A percentile compares a stretch with the other conserved stretches of the same genome.
These are phyloP conservation scores for Thielaviopsis cerberus DNA, from an alignment of 2,329 filamentous ascomycete genomes.

Conservation along the genomic window DNA sequence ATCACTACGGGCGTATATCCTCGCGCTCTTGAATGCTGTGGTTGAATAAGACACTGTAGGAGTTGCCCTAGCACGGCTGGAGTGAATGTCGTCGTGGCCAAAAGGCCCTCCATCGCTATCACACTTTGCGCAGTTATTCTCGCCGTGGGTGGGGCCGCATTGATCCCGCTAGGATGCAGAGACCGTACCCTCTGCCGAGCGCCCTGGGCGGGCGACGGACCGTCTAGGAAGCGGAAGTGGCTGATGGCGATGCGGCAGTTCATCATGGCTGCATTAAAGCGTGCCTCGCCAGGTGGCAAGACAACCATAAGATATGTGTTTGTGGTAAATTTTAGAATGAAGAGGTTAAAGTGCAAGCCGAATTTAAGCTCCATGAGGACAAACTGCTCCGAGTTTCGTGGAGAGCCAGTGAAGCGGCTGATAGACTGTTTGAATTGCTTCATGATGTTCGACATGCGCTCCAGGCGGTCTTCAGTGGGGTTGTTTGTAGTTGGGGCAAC, in stretches of 20 bases:
- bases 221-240: slow-evolving; percentile 55
- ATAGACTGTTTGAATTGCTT: slow-evolving; percentile 90
- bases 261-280: slow-evolving; percentile 76
- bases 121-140: background rate
- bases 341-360: slow-evolving; percentile 65
- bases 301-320: slow-evolving; percentile 94
- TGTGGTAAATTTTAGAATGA: slow-evolving; percentile 86
- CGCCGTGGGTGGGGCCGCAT: background rate
- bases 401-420: slow-evolving; percentile 58
- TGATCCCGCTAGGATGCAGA: slow-evolving; percentile 11
- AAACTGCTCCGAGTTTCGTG: slow-evolving; percentile 67
- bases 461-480: slow-evolving; percentile 80
- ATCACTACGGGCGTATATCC: background rate
- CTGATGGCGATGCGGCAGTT: slow-evolving; percentile 77
- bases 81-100: background rate
- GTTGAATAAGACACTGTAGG: background rate
- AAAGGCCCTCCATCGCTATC: background rate
- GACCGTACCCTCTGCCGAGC: background rate
- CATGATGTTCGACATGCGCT: slow-evolving; percentile 88
- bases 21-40: background rate
- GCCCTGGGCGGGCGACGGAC: slow-evolving; percentile 16
- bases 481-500: slow-evolving; percentile 56
- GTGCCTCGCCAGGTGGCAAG: slow-evolving; percentile 74
- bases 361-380: slow-evolving; percentile 67
- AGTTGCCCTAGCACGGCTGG: background rate